phyloP scores from a whole-genome alignment of 495 filamentous ascomycete species.

The Penicillium simplicissimum region DNA sequence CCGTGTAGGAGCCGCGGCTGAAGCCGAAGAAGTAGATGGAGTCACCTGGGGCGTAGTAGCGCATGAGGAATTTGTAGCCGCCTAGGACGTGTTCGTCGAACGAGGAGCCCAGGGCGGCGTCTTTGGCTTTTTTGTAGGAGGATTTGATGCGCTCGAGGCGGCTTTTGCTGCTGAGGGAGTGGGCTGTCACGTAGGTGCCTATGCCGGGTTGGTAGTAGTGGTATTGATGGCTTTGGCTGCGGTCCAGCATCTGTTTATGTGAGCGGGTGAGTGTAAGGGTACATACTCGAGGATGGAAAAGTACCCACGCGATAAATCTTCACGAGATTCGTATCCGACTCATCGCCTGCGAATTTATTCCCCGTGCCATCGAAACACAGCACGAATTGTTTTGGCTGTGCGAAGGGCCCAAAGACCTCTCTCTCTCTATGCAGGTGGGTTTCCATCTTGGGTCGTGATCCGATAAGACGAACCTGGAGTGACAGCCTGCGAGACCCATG shows the following conservation, averaged over 20 bases:
- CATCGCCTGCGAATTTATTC: slow-evolving; percentile 78
- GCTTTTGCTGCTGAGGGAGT: slow-evolving; percentile 62
- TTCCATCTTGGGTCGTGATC: not conserved
- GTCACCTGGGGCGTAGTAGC: slow-evolving; percentile 74
- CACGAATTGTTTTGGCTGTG: slow-evolving; percentile 56
- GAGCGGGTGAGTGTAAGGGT: not conserved
- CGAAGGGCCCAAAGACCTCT: slow-evolving; percentile 6
- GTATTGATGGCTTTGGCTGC: slow-evolving; percentile 47
- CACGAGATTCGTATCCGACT: slow-evolving; percentile 79
- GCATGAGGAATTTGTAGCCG: slow-evolving; percentile 85
- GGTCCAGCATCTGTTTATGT: slow-evolving; percentile 49
- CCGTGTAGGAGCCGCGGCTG: slow-evolving; percentile 78
- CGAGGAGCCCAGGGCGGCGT: slow-evolving; percentile 76
- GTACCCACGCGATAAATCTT: slow-evolving; percentile 66
- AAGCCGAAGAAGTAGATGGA: slow-evolving; percentile 83
- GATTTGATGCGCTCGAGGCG: slow-evolving; percentile 62
- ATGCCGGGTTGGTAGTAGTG: slow-evolving; percentile 64
- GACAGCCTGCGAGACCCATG: slow-evolving; percentile 4
- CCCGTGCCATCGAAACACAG: slow-evolving; percentile 89
- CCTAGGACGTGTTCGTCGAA: slow-evolving; percentile 81
- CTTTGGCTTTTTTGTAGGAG: slow-evolving; percentile 76
- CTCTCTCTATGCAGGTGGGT: not conserved
- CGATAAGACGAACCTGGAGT: not conserved
- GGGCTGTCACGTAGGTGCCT: slow-evolving; percentile 74
- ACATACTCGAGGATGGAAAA: no score